Evolutionary conservation across 345 rosid genomes (phyloP).

Genomic region (Mercurialis annua): DNA sequence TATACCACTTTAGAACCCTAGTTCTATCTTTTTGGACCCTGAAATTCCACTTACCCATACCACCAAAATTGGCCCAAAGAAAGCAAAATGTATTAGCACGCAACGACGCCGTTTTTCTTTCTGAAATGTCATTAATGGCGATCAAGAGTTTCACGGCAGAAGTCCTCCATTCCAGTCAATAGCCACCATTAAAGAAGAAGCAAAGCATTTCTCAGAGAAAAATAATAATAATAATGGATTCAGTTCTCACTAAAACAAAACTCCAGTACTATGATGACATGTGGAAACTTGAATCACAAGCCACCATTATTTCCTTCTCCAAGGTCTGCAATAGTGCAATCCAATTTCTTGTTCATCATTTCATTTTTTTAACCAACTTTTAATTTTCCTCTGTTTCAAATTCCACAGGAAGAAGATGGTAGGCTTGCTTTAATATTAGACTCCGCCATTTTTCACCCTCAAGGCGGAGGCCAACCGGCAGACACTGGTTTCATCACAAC

Average conservation of each 20-base stretch:
- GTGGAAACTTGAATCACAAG: constrained; percentile 41
- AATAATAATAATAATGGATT: constrained; percentile 25
- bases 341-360: too few species aligned
- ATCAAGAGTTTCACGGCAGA: too few species aligned
- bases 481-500: constrained; percentile 57
- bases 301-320: constrained; percentile 35
- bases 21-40: too few species aligned
- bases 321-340: constrained; percentile 31
- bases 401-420: constrained; percentile 63
- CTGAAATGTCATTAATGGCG: too few species aligned
- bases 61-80: too few species aligned
- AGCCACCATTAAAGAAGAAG: too few species aligned
- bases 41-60: too few species aligned
- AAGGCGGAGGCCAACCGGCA: constrained; percentile 92
- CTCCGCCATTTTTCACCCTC: constrained; percentile 87
- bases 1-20: too few species aligned
- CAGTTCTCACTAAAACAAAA: constrained; percentile 33
- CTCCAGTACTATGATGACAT: constrained; percentile 46
- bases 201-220: too few species aligned
- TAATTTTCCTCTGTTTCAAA: neutral
- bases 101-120: too few species aligned
- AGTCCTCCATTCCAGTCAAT: too few species aligned
- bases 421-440: constrained; percentile 53
- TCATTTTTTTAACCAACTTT: neutral
- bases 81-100: too few species aligned